Evolutionary conservation across 352 stramenopile species (phyloP).

Genomic region (Aphanomyces astaci): DNA sequence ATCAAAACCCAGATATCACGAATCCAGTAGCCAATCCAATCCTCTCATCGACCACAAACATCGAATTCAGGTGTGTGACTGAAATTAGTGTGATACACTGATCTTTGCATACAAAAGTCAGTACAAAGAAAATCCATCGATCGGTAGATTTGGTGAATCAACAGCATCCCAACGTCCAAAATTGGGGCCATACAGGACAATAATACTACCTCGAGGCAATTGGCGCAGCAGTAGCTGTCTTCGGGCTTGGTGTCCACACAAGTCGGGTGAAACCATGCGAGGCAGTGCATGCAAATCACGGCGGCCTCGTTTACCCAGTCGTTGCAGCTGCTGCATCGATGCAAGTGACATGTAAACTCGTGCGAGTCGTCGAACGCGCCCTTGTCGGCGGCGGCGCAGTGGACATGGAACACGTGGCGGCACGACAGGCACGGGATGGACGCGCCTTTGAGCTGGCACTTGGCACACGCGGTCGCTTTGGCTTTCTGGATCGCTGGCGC

Average conservation of each 20-base stretch:
- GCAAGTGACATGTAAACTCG: conserved; percentile 27
- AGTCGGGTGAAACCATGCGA: conserved; percentile 64
- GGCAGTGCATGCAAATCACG: conserved; percentile 56
- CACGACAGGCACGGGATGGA: conserved; percentile 76
- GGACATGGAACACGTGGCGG: conserved; percentile 68
- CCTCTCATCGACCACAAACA: neutral
- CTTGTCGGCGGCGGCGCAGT: conserved; percentile 61
- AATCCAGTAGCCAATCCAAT: too few species aligned
- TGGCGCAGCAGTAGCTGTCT: neutral
- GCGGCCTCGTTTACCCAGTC: conserved; percentile 28
- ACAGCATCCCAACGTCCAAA: too few species aligned
- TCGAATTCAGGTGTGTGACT: too few species aligned
- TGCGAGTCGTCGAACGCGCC: conserved; percentile 51
- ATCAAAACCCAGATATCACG: too few species aligned
- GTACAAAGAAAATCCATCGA: neutral
- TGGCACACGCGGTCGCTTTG: conserved; percentile 61
- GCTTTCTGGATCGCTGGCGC: conserved; percentile 75
- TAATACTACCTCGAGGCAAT: neutral
- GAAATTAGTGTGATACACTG: too few species aligned
- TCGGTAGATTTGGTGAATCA: too few species aligned
- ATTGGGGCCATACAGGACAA: too few species aligned
- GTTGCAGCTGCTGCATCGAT: conserved; percentile 10
- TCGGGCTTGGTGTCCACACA: conserved; percentile 45
- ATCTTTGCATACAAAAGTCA: too few species aligned
- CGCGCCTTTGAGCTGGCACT: conserved; percentile 55